Percentiles rank a stretch among this genome's conserved stretches.
phyloP scores from a whole-genome alignment of 768 basidiomycete genomes.

The Coprinopsis marcescibilis region DNA sequence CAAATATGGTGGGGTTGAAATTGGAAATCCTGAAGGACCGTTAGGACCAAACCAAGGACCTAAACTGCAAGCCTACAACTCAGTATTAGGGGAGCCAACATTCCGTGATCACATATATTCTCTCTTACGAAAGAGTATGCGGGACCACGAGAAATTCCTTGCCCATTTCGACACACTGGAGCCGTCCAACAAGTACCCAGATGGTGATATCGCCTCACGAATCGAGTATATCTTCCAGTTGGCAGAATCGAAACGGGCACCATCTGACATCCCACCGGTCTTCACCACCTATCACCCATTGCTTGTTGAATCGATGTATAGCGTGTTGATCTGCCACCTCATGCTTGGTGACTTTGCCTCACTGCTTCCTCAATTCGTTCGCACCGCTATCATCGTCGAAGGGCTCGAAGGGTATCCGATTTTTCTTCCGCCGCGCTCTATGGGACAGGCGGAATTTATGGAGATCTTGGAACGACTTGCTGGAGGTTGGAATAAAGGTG shows the following conservation, averaged over 20 bases:
- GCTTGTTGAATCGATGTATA: slow-evolving; percentile 83
- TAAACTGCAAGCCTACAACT: slow-evolving; percentile 62
- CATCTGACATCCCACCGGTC: slow-evolving; percentile 45
- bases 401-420: slow-evolving; percentile 86
- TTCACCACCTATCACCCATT: slow-evolving; percentile 91
- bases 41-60: slow-evolving; percentile 51
- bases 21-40: slow-evolving; percentile 77
- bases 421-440: slow-evolving; percentile 80
- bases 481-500: slow-evolving; percentile 64
- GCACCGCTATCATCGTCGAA: slow-evolving; percentile 65
- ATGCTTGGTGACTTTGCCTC: slow-evolving; percentile 71
- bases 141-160: slow-evolving; percentile 83
- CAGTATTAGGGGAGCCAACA: slow-evolving; percentile 44
- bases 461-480: slow-evolving; percentile 81
- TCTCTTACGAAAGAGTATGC: slow-evolving; percentile 67
- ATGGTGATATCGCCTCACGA: slow-evolving; percentile 44
- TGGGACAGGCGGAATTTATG: slow-evolving; percentile 86
- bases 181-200: slow-evolving; percentile 25
- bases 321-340: slow-evolving; percentile 65
- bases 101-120: slow-evolving; percentile 57
- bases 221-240: slow-evolving; percentile 65
- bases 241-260: slow-evolving; percentile 54
- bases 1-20: slow-evolving; percentile 78
- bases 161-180: slow-evolving; percentile 78
- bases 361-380: slow-evolving; percentile 59